A percentile compares a stretch with the other conserved stretches of the same genome.
Evolutionary conservation across 2,329 filamentous ascomycete species (phyloP).

Genomic region (Penicillium sp.): DNA sequence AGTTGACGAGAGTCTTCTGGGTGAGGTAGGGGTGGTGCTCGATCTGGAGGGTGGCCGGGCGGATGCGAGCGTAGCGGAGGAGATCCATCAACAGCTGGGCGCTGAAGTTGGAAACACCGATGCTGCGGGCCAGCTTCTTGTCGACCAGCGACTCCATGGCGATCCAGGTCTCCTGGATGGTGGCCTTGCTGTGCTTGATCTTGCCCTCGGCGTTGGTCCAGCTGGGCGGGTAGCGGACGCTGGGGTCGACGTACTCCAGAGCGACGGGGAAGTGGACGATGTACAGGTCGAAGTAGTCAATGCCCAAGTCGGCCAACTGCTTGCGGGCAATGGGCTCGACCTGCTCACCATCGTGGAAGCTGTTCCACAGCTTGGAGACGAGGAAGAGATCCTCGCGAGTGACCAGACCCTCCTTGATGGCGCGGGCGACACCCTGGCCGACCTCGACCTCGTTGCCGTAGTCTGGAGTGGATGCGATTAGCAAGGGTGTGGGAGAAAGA

Average conservation of each 20-base stretch:
- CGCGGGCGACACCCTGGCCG: conserved; percentile 76
- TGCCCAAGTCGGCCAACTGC: conserved; percentile 79
- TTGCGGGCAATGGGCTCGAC: conserved; percentile 77
- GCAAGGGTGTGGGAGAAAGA: not conserved
- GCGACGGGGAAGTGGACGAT: conserved; percentile 88
- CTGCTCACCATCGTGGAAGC: conserved; percentile 80
- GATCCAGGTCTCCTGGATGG: conserved; percentile 80
- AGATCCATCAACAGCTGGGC: conserved; percentile 78
- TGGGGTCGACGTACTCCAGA: conserved; percentile 82
- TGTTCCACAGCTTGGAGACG: conserved; percentile 92
- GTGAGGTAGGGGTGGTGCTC: conserved; percentile 91
- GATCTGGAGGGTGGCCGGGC: conserved; percentile 80
- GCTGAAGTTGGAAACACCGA: conserved; percentile 86
- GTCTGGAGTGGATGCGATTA: conserved; percentile 55
- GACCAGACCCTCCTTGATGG: conserved; percentile 80
- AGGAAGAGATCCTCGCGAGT: conserved; percentile 90
- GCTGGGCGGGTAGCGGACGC: conserved; percentile 77
- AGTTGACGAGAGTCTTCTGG: conserved; percentile 72
- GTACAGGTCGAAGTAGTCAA: conserved; percentile 91
- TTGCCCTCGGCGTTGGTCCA: conserved; percentile 71
- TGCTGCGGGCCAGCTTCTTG: conserved; percentile 70
- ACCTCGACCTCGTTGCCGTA: conserved; percentile 84
- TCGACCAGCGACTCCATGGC: conserved; percentile 79
- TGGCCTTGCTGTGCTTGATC: conserved; percentile 69
- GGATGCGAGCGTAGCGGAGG: conserved; percentile 75